Percentiles rank a stretch among this genome's conserved stretches.
Conservation (phyloP, 345 rosid genomes). For the Tarenaya hassleriana region DNA sequence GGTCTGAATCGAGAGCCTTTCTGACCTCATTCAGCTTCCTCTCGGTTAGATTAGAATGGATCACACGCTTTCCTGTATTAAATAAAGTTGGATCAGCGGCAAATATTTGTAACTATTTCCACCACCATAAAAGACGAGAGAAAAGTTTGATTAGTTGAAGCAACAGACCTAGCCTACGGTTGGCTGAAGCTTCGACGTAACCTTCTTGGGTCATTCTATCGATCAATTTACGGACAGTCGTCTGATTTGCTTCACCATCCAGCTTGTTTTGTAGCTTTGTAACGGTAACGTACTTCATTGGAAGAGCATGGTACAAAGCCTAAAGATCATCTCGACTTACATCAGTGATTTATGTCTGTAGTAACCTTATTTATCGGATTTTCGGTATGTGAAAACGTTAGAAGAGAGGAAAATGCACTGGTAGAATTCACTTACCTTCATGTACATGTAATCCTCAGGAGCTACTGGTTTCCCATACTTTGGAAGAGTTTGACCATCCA, state of each 20-base stretch:
- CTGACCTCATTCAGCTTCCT: slow-evolving; percentile 72
- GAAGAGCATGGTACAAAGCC: slow-evolving; percentile 86
- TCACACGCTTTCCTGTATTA: slow-evolving; percentile 72
- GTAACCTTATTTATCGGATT: slow-evolving; percentile 4
- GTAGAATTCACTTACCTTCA: slow-evolving; percentile 50
- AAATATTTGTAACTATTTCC: slow-evolving; percentile 1
- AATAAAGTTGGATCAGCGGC: slow-evolving; percentile 17
- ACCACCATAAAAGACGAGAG: neutral
- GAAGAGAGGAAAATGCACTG: neutral
- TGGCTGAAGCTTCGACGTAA: slow-evolving; percentile 65
- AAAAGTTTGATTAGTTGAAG: slow-evolving; percentile 13
- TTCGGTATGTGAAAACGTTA: neutral
- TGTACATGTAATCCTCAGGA: slow-evolving; percentile 56
- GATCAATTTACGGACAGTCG: slow-evolving; percentile 54
- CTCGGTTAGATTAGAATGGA: slow-evolving; percentile 59
- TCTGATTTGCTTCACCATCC: slow-evolving; percentile 65
- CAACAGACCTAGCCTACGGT: slow-evolving; percentile 67
- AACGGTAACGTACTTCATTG: slow-evolving; percentile 61
- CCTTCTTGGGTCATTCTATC: slow-evolving; percentile 76
- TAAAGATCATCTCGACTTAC: slow-evolving; percentile 6
- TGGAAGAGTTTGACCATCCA: slow-evolving; percentile 32
- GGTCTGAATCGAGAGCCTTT: slow-evolving; percentile 42
- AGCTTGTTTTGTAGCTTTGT: slow-evolving; percentile 73
- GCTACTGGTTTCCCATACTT: slow-evolving; percentile 36
- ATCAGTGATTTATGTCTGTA: neutral